Evolutionary conservation across 371 early-diverging fungal genomes (phyloP).

Genomic region (Blakeslea trispora): DNA sequence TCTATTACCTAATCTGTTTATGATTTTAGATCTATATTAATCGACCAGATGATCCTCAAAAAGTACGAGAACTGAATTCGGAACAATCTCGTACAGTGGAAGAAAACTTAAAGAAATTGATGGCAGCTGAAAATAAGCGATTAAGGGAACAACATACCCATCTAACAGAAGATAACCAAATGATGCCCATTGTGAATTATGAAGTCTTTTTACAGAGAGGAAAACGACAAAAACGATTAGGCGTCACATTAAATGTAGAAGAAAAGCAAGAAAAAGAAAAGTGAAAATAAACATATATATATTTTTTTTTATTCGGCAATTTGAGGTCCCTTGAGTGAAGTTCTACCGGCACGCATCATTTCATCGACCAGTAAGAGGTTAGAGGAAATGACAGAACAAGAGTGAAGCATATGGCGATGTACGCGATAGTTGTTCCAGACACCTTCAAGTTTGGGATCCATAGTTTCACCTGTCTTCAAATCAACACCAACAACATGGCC

Average conservation of each 20-base stretch:
- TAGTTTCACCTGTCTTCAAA: slow-evolving; percentile 91
- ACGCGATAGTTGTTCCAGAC: slow-evolving; percentile 99
- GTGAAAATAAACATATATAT: too few relatives aligned
- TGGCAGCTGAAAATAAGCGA: slow-evolving; percentile 57
- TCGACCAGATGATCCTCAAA: slow-evolving; percentile 63
- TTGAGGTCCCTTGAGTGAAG: slow-evolving; percentile 67
- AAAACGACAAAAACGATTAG: slow-evolving; percentile 37
- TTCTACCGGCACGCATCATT: slow-evolving; percentile 96
- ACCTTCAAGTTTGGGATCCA: slow-evolving; percentile 93
- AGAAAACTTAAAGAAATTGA: slow-evolving; percentile 60
- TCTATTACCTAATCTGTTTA: neutral
- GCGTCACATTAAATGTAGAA: slow-evolving; percentile 26
- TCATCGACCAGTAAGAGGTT: slow-evolving; percentile 99
- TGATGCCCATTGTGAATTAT: slow-evolving; percentile 59
- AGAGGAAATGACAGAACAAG: slow-evolving; percentile 95
- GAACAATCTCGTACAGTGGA: slow-evolving; percentile 67
- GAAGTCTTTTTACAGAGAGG: slow-evolving; percentile 50
- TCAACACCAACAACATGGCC: slow-evolving; percentile 95
- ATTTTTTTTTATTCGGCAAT: slow-evolving; percentile 36
- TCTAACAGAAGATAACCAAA: slow-evolving; percentile 10
- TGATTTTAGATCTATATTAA: slow-evolving; percentile 53
- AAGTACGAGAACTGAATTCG: slow-evolving; percentile 59
- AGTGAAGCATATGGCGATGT: slow-evolving; percentile 93
- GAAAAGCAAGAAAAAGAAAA: neutral
- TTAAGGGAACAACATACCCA: slow-evolving; percentile 30